phyloP scores from a whole-genome alignment of 208 protist species.

The Leishmania tarentolae region DNA sequence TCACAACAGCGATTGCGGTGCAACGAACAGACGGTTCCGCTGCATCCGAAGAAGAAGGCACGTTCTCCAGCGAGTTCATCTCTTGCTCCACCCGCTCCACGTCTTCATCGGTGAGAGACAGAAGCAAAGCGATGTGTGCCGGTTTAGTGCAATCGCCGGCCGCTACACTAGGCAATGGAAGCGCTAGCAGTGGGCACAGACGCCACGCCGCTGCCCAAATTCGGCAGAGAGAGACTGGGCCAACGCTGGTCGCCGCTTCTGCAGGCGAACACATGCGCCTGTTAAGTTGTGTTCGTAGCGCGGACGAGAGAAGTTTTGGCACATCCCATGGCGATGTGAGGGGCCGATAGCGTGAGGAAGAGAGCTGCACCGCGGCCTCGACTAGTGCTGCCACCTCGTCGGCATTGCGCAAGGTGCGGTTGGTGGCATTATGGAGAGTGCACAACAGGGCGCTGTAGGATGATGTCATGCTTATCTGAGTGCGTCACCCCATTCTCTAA shows the following conservation, averaged over 20 bases:
- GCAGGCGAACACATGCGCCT: slow-evolving; percentile 1
- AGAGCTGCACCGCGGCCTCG: slow-evolving; percentile 16
- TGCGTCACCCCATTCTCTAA: background rate
- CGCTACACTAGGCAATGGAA: slow-evolving; percentile 2
- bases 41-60: background rate
- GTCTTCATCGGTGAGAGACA: slow-evolving; percentile 1
- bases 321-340: slow-evolving; percentile 36
- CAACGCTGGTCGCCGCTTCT: background rate
- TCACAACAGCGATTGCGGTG: slow-evolving; percentile 16
- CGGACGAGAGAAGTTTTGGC: slow-evolving; percentile 29
- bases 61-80: background rate
- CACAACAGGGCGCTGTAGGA: background rate
- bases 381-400: slow-evolving; percentile 15
- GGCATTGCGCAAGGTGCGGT: slow-evolving; percentile 20
- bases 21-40: background rate
- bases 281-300: slow-evolving; percentile 24
- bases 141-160: background rate
- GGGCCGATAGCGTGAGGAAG: background rate
- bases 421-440: slow-evolving; percentile 18
- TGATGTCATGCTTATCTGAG: slow-evolving; percentile 2
- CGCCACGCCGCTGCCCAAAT: slow-evolving; percentile 14
- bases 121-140: background rate
- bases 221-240: slow-evolving; percentile 2
- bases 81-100: slow-evolving; percentile 2
- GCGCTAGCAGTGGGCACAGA: slow-evolving; percentile 18